Base-by-base conservation (phyloP, 2,329 filamentous ascomycete species). In the Pseudocercospora fijiensis region DNA sequence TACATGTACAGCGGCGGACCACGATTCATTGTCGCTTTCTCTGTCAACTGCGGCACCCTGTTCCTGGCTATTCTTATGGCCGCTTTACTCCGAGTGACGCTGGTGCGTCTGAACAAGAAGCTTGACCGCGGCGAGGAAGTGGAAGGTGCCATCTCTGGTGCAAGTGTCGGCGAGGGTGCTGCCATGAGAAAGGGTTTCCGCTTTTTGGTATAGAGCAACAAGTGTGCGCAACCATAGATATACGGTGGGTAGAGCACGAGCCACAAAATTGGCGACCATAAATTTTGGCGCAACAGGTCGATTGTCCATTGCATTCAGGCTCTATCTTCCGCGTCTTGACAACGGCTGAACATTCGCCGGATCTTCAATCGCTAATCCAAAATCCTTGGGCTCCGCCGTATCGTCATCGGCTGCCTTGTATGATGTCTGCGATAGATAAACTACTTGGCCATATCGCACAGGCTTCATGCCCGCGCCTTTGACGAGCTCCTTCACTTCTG, bases 61-160 rank as follows among this genome's bases (percentile, higher is more conserved):
- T 82, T 86, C 22, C 73, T 91, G 51, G 85, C 88, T 1, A 87
- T 92, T 51, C 69, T 85, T 26, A 83, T 86, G 63, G 88, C 89
- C 0, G 85, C 85, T 0, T 75, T 86, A 2, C 78, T 92, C 69
- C 79, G 88, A 9, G 79, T 87, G 37, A 84, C 90, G 43, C 80
- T 93, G 26, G 81, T 83, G 13, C 79, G 84, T 49, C 73, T 91
- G 70, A 93, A 92, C 72, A 86, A 83, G 79, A 90, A 86, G 75
- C 79, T 92, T 2, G 89, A 90, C 53, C 79, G 80, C 13, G 89
- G 88, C 0, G 84, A 89, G 69, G 78, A 76, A 64, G 78, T 84
- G 2, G 78, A 83, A 52, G 81, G 80, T 0, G 81, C 78, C 0
- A 83, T 88, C 66, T 86, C 87, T 67, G 78, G 79, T 13, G 65